A percentile compares a stretch with the other conserved stretches of the same genome.
phyloP scores from a whole-genome alignment of 352 stramenopile species.

The Chrysophaeum taylorii region DNA sequence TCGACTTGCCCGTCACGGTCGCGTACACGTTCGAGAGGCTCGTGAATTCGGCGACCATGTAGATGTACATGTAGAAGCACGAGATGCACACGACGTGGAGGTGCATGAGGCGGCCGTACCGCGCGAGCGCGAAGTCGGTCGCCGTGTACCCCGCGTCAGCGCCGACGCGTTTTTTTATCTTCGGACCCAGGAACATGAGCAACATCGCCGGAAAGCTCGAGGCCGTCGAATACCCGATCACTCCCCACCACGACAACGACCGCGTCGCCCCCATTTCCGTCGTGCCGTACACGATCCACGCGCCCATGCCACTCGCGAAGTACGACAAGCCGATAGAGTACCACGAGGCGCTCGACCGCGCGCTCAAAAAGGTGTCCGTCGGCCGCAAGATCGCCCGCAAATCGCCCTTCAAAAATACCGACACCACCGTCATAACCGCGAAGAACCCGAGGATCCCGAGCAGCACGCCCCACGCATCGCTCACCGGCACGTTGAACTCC shows the following conservation, averaged over 20 bases:
- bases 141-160: background rate
- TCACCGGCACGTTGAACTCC: background rate
- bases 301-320: slow-evolving; percentile 49
- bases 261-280: slow-evolving; percentile 47
- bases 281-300: slow-evolving; percentile 53
- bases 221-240: slow-evolving; percentile 42
- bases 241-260: slow-evolving; percentile 39
- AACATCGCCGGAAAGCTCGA: slow-evolving; percentile 33
- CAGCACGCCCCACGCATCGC: background rate
- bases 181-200: slow-evolving; percentile 35
- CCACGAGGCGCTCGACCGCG: slow-evolving; percentile 30
- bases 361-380: slow-evolving; percentile 42
- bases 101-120: slow-evolving; percentile 49
- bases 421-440: background rate
- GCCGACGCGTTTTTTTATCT: slow-evolving; percentile 10
- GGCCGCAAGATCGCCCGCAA: background rate
- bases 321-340: slow-evolving; percentile 39
- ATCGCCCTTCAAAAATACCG: background rate
- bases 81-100: slow-evolving; percentile 33
- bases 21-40: slow-evolving; percentile 45
- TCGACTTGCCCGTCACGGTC: slow-evolving; percentile 29
- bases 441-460: background rate
- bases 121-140: slow-evolving; percentile 16
- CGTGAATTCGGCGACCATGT: slow-evolving; percentile 49
- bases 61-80: slow-evolving; percentile 53